phyloP scores from a whole-genome alignment of 345 rosid species.

The Gossypium anomalum region DNA sequence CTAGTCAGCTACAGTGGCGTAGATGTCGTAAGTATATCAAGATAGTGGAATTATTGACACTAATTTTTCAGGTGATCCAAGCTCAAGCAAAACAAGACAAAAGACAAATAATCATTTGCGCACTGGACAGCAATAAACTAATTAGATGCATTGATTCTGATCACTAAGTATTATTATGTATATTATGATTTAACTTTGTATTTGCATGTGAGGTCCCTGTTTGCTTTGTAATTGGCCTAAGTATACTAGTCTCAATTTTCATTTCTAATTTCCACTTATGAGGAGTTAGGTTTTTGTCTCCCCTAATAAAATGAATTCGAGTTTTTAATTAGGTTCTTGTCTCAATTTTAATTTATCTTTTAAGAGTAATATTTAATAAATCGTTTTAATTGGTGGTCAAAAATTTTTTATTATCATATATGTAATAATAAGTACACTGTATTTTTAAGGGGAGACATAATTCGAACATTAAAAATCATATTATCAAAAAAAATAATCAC shows the following conservation, averaged over 20 bases:
- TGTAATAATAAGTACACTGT: too few relatives aligned
- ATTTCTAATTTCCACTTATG: background rate
- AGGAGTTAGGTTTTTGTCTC: slow-evolving; percentile 11
- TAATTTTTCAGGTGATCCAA: background rate
- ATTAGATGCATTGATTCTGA: too few relatives aligned
- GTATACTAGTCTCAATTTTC: background rate
- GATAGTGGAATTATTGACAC: background rate
- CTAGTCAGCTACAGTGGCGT: background rate
- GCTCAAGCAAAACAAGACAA: background rate
- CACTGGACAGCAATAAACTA: too few relatives aligned
- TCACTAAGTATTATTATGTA: too few relatives aligned
- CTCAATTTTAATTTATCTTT: too few relatives aligned
- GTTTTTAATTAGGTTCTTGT: too few relatives aligned
- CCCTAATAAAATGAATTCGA: background rate
- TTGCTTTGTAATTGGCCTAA: background rate
- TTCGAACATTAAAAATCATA: too few relatives aligned
- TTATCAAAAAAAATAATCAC: too few relatives aligned
- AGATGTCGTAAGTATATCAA: background rate
- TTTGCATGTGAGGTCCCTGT: background rate
- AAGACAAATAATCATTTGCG: background rate
- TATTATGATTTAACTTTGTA: background rate
- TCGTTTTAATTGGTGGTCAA: too few relatives aligned
- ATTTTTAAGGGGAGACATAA: too few relatives aligned
- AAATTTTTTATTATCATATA: fast-evolving
- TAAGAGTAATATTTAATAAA: too few relatives aligned